Evolutionary conservation across 78 protist genomes (phyloP), one percentile per base, ranked within the genome.

Genomic region (Bodo saltans): DNA sequence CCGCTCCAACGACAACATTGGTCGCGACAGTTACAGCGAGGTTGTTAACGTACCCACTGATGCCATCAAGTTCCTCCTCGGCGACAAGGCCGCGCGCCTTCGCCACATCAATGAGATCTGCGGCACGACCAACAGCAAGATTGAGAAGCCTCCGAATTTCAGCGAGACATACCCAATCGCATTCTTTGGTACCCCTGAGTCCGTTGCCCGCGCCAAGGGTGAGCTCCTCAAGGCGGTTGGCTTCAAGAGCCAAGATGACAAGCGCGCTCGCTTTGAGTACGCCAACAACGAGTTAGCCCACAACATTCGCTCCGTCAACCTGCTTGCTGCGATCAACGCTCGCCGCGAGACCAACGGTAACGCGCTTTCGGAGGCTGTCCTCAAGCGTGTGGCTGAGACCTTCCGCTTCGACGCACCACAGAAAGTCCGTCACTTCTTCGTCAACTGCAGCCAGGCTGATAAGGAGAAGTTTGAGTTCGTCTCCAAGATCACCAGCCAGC

Each of bases 41-140:
- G 30, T 29, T 3, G 34, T 76, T 67, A 37, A 1, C 4, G 41
- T 76, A 47, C 81, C 81, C 4, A 27, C 53, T 25, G 27, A 37
- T 67, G 8, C 81, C 40, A 2, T 76, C 40, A 2, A 4, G 30
- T 39, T 76, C 53, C 25, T 76, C 39, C 35, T 76, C 35, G 81
- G 42, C 67, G 42, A 76, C 81, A 76, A 76, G 81, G 81, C 81
- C 23, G 39, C 3, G 81, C 12, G 34, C 42, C 81, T 76, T 41
- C 4, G 12, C 81, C 34, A 4, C 37, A 76, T 76, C 81, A 8
- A 76, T 38, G 69, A 40, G 69, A 4, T 30, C 25, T 39, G 34
- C 81, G 69, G 81, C 52, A 76, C 81, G 32, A 23, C 52, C 40
- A 76, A 76, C 81, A 40, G 67, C 35, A 8, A 12, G 34, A 76